Conservation (phyloP, 805 yeast genomes). For the Zygosaccharomyces rouxii region DNA sequence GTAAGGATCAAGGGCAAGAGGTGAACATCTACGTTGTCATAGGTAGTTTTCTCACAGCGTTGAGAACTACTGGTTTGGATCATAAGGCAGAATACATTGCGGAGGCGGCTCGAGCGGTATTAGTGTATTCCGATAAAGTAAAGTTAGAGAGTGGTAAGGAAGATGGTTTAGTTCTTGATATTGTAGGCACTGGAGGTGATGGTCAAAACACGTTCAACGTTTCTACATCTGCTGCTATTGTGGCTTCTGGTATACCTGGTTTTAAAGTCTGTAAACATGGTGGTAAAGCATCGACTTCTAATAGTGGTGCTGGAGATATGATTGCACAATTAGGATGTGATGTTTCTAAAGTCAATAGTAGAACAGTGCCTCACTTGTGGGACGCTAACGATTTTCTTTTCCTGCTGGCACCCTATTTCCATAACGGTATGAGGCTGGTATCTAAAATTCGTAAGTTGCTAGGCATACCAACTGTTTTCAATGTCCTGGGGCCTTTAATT, state of each 20-base stretch:
- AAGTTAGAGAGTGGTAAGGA: slow-evolving; percentile 25
- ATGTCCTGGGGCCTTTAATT: slow-evolving; percentile 86
- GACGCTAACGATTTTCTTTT: slow-evolving; percentile 51
- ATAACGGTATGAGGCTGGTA: slow-evolving; percentile 82
- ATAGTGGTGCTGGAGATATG: slow-evolving; percentile 92
- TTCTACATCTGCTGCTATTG: slow-evolving; percentile 89
- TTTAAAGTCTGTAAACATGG: slow-evolving; percentile 89
- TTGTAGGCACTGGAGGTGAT: slow-evolving; percentile 99
- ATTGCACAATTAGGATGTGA: slow-evolving; percentile 80
- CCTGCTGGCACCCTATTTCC: slow-evolving; percentile 92
- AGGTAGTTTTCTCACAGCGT: slow-evolving; percentile 73
- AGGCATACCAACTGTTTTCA: slow-evolving; percentile 91
- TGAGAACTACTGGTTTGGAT: slow-evolving; percentile 71
- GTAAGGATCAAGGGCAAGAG: not conserved
- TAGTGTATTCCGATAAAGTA: slow-evolving; percentile 59
- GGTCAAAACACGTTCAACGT: slow-evolving; percentile 97
- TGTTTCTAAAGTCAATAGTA: slow-evolving; percentile 58
- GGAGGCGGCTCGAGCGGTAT: slow-evolving; percentile 73
- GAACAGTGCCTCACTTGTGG: slow-evolving; percentile 53
- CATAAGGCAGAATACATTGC: slow-evolving; percentile 79
- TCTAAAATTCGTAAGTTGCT: slow-evolving; percentile 70
- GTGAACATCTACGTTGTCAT: slow-evolving; percentile 48
- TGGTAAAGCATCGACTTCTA: slow-evolving; percentile 91
- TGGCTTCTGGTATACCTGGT: slow-evolving; percentile 79
- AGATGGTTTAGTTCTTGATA: slow-evolving; percentile 45